A percentile compares a stretch with the other conserved stretches of the same genome.
Evolutionary conservation across 148 eudicot genomes (phyloP).

Genomic region (Pouteria glomerata): DNA sequence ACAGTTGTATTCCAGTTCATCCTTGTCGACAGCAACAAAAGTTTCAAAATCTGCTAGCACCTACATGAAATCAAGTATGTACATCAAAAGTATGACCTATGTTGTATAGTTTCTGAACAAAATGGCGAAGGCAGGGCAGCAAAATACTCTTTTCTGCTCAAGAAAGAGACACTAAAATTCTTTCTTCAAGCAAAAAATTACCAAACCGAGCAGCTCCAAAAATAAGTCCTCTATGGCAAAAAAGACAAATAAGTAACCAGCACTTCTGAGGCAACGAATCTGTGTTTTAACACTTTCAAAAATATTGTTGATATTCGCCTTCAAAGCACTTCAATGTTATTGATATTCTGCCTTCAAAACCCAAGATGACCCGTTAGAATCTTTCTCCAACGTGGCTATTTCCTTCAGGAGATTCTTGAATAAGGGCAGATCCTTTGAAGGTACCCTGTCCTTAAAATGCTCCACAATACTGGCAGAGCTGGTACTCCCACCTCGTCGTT

Average conservation of each 20-base stretch:
- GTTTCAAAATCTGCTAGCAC: too few species aligned
- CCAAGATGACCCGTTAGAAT: constrained; percentile 64
- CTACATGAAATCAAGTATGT: background rate
- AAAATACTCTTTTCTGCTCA: background rate
- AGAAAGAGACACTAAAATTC: background rate
- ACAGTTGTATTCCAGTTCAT: too few species aligned
- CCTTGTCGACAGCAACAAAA: too few species aligned
- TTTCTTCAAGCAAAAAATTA: too few species aligned
- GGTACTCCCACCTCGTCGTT: constrained; percentile 62
- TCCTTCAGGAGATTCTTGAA: constrained; percentile 94
- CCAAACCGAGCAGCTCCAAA: too few species aligned
- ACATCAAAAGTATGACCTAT: background rate
- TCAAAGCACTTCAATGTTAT: too few species aligned
- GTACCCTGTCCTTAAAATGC: constrained; percentile 75
- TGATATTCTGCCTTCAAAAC: constrained; percentile 74
- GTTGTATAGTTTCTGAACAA: background rate
- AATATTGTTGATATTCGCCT: too few species aligned
- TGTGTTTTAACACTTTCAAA: constrained; percentile 2
- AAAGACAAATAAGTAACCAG: background rate
- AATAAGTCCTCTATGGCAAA: background rate
- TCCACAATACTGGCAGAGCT: constrained; percentile 66
- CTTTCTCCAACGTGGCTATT: constrained; percentile 70
- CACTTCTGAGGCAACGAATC: background rate
- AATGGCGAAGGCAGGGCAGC: background rate
- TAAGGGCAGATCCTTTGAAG: constrained; percentile 72